A percentile compares a stretch with the other conserved stretches of the same genome.
phyloP scores from a whole-genome alignment of 2,329 filamentous ascomycete species.

The Teratosphaeria zuluensis region DNA sequence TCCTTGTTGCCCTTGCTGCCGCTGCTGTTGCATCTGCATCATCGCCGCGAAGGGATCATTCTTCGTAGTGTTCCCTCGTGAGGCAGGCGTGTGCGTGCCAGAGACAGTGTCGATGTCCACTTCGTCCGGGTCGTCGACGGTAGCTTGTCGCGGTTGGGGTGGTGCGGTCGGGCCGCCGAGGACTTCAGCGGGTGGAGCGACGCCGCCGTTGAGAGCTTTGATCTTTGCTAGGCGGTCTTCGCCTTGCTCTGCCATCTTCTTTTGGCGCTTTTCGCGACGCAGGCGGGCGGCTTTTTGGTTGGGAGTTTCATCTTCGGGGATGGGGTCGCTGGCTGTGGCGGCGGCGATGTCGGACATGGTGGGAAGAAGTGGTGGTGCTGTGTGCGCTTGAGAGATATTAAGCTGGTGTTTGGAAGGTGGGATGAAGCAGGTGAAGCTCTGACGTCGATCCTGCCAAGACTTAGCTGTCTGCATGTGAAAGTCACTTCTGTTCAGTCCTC shows the following conservation, averaged over 20 bases:
- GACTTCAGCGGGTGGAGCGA: conserved; percentile 23
- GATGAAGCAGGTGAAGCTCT: background rate
- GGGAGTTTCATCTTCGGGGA: conserved; percentile 27
- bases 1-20: conserved; percentile 13
- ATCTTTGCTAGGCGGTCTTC: conserved; percentile 64
- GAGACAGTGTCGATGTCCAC: conserved; percentile 60
- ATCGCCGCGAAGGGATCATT: conserved; percentile 20
- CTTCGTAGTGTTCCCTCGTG: conserved; percentile 6
- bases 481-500: background rate
- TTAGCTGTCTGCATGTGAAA: background rate
- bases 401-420: background rate
- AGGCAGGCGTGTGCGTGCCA: conserved; percentile 9
- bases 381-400: background rate
- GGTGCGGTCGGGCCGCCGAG: conserved; percentile 21
- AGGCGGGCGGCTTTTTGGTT: conserved; percentile 55
- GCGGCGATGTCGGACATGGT: conserved; percentile 22
- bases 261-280: conserved; percentile 69
- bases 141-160: conserved; percentile 18
- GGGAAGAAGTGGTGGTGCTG: background rate
- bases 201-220: conserved; percentile 52
- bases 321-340: background rate
- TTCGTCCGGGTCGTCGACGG: conserved; percentile 59
- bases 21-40: conserved; percentile 20
- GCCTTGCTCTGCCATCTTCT: conserved; percentile 66
- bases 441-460: background rate